Evolutionary conservation across 306 rosid species (phyloP).

Genomic region (Vachellia pachyceras): DNA sequence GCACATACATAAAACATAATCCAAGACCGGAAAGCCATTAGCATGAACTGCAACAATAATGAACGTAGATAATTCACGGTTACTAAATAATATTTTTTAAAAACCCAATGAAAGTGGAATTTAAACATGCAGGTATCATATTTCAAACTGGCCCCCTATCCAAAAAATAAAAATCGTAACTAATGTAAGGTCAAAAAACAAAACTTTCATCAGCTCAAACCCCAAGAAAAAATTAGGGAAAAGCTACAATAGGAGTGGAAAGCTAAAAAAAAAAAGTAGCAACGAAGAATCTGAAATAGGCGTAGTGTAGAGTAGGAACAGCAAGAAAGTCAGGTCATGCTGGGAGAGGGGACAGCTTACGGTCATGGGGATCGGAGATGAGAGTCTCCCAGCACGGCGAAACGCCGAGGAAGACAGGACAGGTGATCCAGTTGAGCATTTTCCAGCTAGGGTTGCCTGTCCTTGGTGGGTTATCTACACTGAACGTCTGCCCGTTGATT

Average conservation of each 20-base stretch:
- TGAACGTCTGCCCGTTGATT: neutral
- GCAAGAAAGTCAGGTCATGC: neutral
- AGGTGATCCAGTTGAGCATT: neutral
- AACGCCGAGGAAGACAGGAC: neutral
- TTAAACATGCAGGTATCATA: neutral
- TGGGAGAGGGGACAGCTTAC: neutral
- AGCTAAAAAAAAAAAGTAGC: no score
- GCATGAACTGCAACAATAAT: neutral
- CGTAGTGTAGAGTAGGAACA: neutral
- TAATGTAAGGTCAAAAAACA: no score
- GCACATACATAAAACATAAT: neutral
- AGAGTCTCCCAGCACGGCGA: neutral
- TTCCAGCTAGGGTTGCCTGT: constrained; percentile 22
- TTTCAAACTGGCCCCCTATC: neutral
- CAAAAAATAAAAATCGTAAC: neutral
- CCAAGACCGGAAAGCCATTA: neutral
- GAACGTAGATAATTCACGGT: neutral
- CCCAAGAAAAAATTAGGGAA: no score
- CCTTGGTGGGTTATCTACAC: constrained; percentile 12
- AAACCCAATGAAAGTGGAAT: neutral
- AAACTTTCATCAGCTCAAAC: neutral
- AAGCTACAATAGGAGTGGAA: neutral
- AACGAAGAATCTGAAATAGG: neutral
- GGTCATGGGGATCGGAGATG: neutral
- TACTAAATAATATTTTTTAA: neutral